Conservation (phyloP, 2,329 filamentous ascomycete species). For the Esteya vermicola region DNA sequence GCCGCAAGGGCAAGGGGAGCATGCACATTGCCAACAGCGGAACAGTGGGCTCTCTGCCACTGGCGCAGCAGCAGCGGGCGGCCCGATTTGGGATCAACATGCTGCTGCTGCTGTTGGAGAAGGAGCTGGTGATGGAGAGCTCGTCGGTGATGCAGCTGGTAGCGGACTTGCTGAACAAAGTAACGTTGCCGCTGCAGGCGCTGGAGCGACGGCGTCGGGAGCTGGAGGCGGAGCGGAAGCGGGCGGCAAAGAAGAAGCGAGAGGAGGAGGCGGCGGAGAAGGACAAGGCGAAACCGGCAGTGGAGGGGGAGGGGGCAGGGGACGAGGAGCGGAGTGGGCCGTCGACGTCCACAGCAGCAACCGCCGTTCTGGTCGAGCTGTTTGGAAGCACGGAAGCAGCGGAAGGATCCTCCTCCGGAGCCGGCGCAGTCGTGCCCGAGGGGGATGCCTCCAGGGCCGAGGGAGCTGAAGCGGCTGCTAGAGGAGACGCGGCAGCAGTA, state of each 20-base stretch:
- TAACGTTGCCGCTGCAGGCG: conserved; percentile 73
- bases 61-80: conserved; percentile 70
- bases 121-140: conserved; percentile 93
- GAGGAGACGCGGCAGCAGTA: background rate
- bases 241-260: conserved; percentile 24
- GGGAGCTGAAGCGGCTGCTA: conserved; percentile 12
- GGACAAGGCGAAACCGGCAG: conserved; percentile 7
- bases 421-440: no score
- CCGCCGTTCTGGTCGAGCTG: no score
- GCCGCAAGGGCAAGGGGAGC: conserved; percentile 46
- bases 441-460: no score
- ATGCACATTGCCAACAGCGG: no score
- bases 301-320: conserved; percentile 11
- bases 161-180: conserved; percentile 71
- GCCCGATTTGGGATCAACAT: conserved; percentile 88
- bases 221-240: conserved; percentile 38
- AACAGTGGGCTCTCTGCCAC: no score
- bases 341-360: no score
- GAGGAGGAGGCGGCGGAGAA: conserved; percentile 23
- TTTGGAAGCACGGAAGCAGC: no score
- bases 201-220: conserved; percentile 76
- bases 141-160: conserved; percentile 93
- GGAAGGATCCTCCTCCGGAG: no score
- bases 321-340: conserved; percentile 12
- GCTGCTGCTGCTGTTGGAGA: conserved; percentile 72